Evolutionary conservation across 768 basidiomycete genomes (phyloP), one percentile per base, ranked within the genome.

Genomic region (Tylopilus sp.): DNA sequence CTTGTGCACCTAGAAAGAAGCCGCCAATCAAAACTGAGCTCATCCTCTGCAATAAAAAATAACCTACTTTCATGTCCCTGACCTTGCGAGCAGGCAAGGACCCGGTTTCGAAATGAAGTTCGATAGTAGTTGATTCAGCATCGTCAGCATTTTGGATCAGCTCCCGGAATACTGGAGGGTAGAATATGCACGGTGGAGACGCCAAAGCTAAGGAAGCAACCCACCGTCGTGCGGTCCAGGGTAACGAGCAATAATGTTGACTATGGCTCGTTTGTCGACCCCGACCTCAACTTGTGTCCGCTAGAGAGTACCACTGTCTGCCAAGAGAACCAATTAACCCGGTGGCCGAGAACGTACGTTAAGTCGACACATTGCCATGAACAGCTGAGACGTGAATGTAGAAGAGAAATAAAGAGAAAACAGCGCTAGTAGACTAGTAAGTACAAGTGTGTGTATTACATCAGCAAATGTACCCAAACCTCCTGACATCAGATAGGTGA

Each of bases 161-260:
- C n/a, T n/a, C n/a, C n/a, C n/a, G 65, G 49, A 77, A 75, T 33
- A 81, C 77, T 31, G 28, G 22, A 13, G n/a, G 3, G 15, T 12
- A 9, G 15, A 17, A 20, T 50, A 5, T 55, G 55, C 20, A 15
- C 39, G 20, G 40, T 18, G 9, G 18, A 12, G 4, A 6, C 12
- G n/a, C 4, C 21, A 3, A 7, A 20, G n/a, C 13, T 28, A 1
- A n/a, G 1, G 31, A 41, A 22, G 38, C 8, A 31, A 21, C 22
- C 8, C 6, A 50, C 57, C 33, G 36, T 57, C 57, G 25, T 58
- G 58, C 6, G 22, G 7, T 22, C 57, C 57, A 23, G 57, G 57
- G 35, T 58, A 59, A 10, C 57, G 57, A 20, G 57, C 44, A 43
- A 58, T 48, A 15, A 58, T 51, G 8, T 60, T 60, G n/a, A 58